Evolutionary conservation across 2,329 filamentous ascomycete genomes (phyloP), one percentile per base, ranked within the genome.

Genomic region (Claviceps maximensis): DNA sequence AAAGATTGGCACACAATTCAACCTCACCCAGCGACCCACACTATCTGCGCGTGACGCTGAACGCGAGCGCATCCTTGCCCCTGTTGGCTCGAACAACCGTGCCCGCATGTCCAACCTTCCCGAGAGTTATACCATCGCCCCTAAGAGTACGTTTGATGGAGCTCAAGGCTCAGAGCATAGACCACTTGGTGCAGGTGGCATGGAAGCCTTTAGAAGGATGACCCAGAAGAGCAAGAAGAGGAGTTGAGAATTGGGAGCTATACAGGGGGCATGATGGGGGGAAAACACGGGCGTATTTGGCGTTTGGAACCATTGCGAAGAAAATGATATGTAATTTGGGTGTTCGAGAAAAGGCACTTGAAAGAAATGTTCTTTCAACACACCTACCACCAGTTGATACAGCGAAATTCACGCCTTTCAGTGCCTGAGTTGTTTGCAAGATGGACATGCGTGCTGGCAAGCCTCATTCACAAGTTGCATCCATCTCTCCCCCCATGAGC

Each of bases 131-230:
- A 79, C 75, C 8, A 75, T 82, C 57, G 79, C 79, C 9, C 79
- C 79, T 5, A 75, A 74, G 63, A 84, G 80, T 64, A 83, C 77
- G 0, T 83, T 81, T 59, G 78, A 81, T 58, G 73, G 75, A 21
- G 68, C 67, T 29, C 69, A 71, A 42, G 71, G 68, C 4, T 67
- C 73, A 6, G 78, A 80, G 57, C 78, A 78, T 57, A 72, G 78
- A 44, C 81, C 81, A 12, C 77, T 84, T 56, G 81, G 81, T 50
- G 75, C 80, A n/a, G 74, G 74, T 56, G 81, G 80, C 54, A 72
- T 80, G 65, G 80, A 83, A 58, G 80, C 81, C 1, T 84, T 84
- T 69, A 74, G 79, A 57, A 80, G 75, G 68, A 83, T 84, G 75
- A 82, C 79, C 10, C 75, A 80, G 61, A 83, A 80, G 67, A 74